Evolutionary conservation across 179 eudicot genomes (phyloP).

Genomic region (Drosera spatulata): DNA sequence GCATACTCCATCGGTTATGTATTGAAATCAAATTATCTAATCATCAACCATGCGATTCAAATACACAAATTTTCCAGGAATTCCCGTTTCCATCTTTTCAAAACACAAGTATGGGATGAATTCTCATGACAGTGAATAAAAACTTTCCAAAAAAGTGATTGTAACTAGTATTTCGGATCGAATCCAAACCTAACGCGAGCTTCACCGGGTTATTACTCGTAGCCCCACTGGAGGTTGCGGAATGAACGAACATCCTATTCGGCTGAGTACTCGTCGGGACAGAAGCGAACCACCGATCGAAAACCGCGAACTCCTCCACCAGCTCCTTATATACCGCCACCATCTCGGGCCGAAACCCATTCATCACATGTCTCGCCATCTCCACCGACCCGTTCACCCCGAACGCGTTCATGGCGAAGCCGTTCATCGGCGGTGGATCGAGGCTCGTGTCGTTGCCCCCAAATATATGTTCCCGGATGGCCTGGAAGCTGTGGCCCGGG

Average conservation of each 20-base stretch:
- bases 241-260: slow-evolving; percentile 72
- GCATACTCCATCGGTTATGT: too few species aligned
- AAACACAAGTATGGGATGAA: too few species aligned
- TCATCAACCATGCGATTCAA: too few species aligned
- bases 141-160: slow-evolving; percentile 34
- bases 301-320: slow-evolving; percentile 71
- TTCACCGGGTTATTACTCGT: slow-evolving; percentile 41
- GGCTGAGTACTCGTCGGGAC: slow-evolving; percentile 99
- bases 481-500: slow-evolving; percentile 96
- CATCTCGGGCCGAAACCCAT: slow-evolving; percentile 63
- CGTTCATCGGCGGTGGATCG: slow-evolving; percentile 93
- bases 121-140: slow-evolving; percentile 20
- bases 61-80: too few species aligned
- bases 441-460: slow-evolving; percentile 28
- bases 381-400: slow-evolving; percentile 26
- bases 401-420: slow-evolving; percentile 79
- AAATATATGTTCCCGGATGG: slow-evolving; percentile 83
- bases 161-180: too few species aligned
- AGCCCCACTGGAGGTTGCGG: slow-evolving; percentile 96
- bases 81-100: too few species aligned
- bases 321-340: slow-evolving; percentile 67
- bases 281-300: slow-evolving; percentile 97
- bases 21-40: too few species aligned
- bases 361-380: slow-evolving; percentile 63
- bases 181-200: too few species aligned